Percentiles rank a stretch among this genome's conserved stretches.
These are phyloP conservation scores for Suhomyces sp. DNA, from an alignment of 805 yeast genomes.

Conservation along the genomic window DNA sequence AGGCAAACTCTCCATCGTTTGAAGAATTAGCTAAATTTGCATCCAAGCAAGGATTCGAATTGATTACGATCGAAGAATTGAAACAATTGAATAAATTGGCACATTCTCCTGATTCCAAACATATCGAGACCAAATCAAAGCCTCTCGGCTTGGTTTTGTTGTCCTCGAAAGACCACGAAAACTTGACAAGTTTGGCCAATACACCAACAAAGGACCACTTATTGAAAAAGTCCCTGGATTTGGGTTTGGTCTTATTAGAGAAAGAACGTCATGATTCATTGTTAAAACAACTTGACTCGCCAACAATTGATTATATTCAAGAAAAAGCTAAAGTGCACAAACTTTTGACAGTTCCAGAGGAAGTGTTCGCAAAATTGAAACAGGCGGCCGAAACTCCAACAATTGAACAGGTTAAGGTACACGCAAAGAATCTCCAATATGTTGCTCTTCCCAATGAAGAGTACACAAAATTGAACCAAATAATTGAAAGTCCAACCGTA, in stretches of 20 bases:
- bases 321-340: conserved; percentile 30
- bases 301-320: conserved; percentile 30
- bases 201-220: conserved; percentile 14
- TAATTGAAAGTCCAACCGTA: conserved; percentile 19
- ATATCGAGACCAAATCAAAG: conserved; percentile 7
- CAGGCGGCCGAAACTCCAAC: conserved; percentile 11
- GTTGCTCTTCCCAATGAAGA: conserved; percentile 7
- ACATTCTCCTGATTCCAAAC: conserved; percentile 8
- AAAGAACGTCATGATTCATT: conserved; percentile 12
- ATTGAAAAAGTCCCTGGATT: conserved; percentile 6
- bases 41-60: conserved; percentile 3
- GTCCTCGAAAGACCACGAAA: neutral
- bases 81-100: conserved; percentile 8
- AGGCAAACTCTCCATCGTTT: neutral
- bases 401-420: conserved; percentile 7
- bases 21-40: neutral
- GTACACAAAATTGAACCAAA: conserved; percentile 8
- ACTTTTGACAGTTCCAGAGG: conserved; percentile 10
- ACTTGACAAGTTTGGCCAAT: conserved; percentile 16
- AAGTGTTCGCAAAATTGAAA: conserved; percentile 13
- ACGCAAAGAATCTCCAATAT: conserved; percentile 7
- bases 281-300: conserved; percentile 16
- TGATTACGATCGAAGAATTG: conserved; percentile 8
- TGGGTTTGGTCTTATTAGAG: conserved; percentile 3
- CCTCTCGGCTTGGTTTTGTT: conserved; percentile 13